Conservation (phyloP, 495 filamentous ascomycete genomes). For the Terfezia boudieri region DNA sequence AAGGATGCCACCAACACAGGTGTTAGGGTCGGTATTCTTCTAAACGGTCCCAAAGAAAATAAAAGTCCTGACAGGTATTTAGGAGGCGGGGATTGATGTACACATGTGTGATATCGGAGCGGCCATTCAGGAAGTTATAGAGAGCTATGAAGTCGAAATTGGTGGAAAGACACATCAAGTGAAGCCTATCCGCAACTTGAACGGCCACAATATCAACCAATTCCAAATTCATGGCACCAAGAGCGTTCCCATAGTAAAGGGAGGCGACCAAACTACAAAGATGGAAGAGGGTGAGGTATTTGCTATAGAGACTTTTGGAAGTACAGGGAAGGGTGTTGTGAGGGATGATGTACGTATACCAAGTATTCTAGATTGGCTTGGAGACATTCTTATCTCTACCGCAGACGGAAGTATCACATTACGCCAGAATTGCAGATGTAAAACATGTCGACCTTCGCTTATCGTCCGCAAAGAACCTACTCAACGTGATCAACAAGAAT, state of each 20-base stretch:
- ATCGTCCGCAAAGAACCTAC: conserved; percentile 55
- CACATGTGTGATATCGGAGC: conserved; percentile 55
- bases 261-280: conserved; percentile 43
- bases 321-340: conserved; percentile 70
- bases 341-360: conserved; percentile 42
- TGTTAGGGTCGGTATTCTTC: conserved; percentile 26
- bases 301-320: conserved; percentile 86
- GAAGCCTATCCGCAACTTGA: conserved; percentile 70
- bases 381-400: not conserved
- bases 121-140: conserved; percentile 68
- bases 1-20: conserved; percentile 76
- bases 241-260: conserved; percentile 78
- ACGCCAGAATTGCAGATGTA: conserved; percentile 42
- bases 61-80: conserved; percentile 11
- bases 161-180: conserved; percentile 56
- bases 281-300: conserved; percentile 93
- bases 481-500: conserved; percentile 78
- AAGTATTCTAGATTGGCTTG: not conserved
- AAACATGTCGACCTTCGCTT: conserved; percentile 44
- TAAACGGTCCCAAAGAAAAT: not conserved
- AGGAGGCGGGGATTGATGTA: conserved; percentile 64
- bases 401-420: conserved; percentile 51
- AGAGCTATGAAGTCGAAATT: conserved; percentile 67
- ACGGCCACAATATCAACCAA: conserved; percentile 68
- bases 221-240: conserved; percentile 78